Evolutionary conservation across 2,329 filamentous ascomycete species (phyloP), one percentile per base, ranked within the genome.

Genomic region (Aspergillus fijiensis): DNA sequence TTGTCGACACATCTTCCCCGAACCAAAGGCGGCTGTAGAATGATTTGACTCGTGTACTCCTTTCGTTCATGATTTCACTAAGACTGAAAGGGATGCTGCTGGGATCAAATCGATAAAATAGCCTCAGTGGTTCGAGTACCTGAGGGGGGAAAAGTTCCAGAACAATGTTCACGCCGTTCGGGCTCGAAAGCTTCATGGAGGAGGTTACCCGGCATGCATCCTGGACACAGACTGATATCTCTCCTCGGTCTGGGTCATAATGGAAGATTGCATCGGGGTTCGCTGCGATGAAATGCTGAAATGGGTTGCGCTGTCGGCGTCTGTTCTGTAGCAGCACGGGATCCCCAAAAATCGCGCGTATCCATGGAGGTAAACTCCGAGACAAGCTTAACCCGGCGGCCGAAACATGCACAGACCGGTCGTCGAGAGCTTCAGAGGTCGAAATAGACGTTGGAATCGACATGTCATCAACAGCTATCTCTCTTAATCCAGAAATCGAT

Each of bases 21-120:
- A 98, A 97, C 94, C 94, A 98, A 63, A 95, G 88, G 68, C 87
- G 87, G 87, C 94, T 97, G 83, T 98, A 98, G 75, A 98, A 98
- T 76, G 95, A 89, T 82, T 97, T 97, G 82, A 97, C 96, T 63
- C 91, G 89, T 72, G 96, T 92, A 74, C 97, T 98, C 70, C 95
- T 91, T 51, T 85, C 87, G 23, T 92, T 85, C 92, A 97, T 98
- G 62, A 96, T 88, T 77, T 98, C 94, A 60, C 88, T 89, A 65
- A 98, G 95, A 16, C 92, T 91, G 19, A 93, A 91, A 71, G 96
- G 96, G 23, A 92, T 92, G 59, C 90, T 88, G 76, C 96, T 91
- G 1, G 92, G 92, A 72, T 91, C 89, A 79, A 97, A 98, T 5
- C 84, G 90, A 80, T 97, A 97, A 72, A 87, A 86, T 60, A 98